Conservation (phyloP, 768 basidiomycete genomes). For the Gelatoporia subvermispora region DNA sequence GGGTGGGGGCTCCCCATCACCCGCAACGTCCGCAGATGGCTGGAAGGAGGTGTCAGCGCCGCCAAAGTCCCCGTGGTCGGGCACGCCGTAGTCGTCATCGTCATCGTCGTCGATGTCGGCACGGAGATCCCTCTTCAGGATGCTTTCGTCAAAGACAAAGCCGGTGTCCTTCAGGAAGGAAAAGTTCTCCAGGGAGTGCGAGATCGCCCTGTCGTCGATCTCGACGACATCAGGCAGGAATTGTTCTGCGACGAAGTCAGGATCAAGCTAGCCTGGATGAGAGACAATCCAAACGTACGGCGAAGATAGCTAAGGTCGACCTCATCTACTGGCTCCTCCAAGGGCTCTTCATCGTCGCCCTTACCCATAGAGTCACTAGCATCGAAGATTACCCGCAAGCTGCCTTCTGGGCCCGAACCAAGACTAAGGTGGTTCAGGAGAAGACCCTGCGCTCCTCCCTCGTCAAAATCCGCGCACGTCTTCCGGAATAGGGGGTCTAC, state of each 20-base stretch:
- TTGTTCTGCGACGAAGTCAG: slow-evolving; percentile 43
- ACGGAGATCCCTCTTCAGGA: slow-evolving; percentile 54
- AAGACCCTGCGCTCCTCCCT: slow-evolving; percentile 93
- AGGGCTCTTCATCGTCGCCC: slow-evolving; percentile 58
- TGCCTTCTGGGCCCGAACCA: slow-evolving; percentile 73
- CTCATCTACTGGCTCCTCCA: slow-evolving; percentile 64
- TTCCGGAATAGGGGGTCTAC: slow-evolving; percentile 98
- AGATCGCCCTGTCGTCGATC: slow-evolving; percentile 69
- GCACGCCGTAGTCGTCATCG: slow-evolving; percentile 40
- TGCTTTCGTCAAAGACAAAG: slow-evolving; percentile 57
- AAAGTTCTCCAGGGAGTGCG: slow-evolving; percentile 76
- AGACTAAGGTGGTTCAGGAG: slow-evolving; percentile 93
- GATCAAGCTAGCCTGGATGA: slow-evolving; percentile 5
- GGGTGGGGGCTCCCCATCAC: slow-evolving; percentile 26
- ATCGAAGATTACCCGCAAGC: slow-evolving; percentile 90
- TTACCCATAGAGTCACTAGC: slow-evolving; percentile 87
- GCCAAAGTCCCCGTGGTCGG: slow-evolving; percentile 12
- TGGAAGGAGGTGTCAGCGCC: slow-evolving; percentile 30
- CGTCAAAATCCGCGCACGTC: slow-evolving; percentile 97
- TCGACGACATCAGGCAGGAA: slow-evolving; percentile 69
- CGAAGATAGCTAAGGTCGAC: slow-evolving; percentile 62
- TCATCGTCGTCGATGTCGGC: slow-evolving; percentile 33
- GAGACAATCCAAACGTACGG: slow-evolving; percentile 34
- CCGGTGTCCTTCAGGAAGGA: slow-evolving; percentile 70
- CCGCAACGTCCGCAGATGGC: slow-evolving; percentile 37